Conservation (phyloP, 805 yeast genomes). For the Candida ovalis region DNA sequence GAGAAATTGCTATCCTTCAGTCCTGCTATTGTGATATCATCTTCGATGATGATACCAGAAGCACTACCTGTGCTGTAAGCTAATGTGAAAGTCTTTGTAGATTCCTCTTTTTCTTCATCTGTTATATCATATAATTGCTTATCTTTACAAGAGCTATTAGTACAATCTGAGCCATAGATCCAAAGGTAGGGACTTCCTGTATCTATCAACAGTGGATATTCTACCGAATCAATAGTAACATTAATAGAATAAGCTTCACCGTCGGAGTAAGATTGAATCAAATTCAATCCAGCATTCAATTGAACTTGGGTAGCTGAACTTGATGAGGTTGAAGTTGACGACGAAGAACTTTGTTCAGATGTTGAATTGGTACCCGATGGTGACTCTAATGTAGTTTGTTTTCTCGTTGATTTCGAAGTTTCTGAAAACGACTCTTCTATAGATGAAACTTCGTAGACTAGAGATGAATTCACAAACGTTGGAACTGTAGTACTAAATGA, state of each 20-base stretch:
- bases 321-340: neutral
- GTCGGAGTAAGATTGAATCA: slow-evolving; percentile 23
- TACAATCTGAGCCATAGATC: slow-evolving; percentile 55
- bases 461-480: neutral
- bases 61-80: slow-evolving; percentile 54
- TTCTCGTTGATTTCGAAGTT: neutral
- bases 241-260: slow-evolving; percentile 37
- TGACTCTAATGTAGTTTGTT: neutral
- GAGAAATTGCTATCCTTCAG: slow-evolving; percentile 36
- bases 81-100: slow-evolving; percentile 40
- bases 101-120: slow-evolving; percentile 14
- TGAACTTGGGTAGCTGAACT: slow-evolving; percentile 4
- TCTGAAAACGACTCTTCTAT: neutral
- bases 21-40: slow-evolving; percentile 36
- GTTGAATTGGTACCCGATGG: neutral
- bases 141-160: slow-evolving; percentile 38
- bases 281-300: slow-evolving; percentile 21
- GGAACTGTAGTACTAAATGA: neutral
- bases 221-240: slow-evolving; percentile 36
- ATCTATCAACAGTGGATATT: slow-evolving; percentile 53
- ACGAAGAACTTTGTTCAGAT: neutral
- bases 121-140: slow-evolving; percentile 26
- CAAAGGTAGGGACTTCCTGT: slow-evolving; percentile 65
- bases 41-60: slow-evolving; percentile 43
- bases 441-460: neutral